phyloP scores from a whole-genome alignment of 257 asterid species.

The Solanum tarapatanum region DNA sequence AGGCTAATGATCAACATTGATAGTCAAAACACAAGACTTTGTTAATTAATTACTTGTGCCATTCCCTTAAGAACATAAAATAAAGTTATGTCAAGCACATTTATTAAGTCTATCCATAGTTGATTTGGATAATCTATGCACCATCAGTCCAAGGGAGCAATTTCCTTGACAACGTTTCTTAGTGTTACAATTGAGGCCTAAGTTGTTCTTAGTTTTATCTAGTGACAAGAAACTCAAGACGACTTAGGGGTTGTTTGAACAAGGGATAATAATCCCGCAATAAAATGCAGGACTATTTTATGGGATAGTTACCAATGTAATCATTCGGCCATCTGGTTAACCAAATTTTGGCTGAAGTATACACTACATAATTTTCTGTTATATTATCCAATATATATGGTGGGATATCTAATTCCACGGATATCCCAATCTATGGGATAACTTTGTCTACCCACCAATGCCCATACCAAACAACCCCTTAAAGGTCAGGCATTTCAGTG shows the following conservation, averaged over 20 bases:
- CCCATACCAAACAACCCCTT: background rate
- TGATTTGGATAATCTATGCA: background rate
- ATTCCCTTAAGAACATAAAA: background rate
- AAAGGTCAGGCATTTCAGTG: background rate
- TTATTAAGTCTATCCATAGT: background rate
- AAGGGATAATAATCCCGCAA: background rate
- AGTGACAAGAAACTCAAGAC: background rate
- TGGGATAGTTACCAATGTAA: background rate
- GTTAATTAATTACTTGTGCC: background rate
- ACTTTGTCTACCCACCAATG: background rate
- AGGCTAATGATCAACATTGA: background rate
- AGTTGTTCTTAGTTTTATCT: background rate
- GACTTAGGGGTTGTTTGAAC: background rate
- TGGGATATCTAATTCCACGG: background rate
- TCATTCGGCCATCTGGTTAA: background rate
- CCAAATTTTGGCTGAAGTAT: background rate
- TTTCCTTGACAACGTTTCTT: background rate
- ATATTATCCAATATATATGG: background rate
- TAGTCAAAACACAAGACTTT: background rate
- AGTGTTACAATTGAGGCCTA: background rate
- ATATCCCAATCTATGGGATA: background rate
- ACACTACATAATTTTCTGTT: background rate
- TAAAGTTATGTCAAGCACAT: background rate
- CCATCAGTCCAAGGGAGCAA: background rate
- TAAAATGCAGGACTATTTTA: background rate